Percentiles rank a stretch among this genome's conserved stretches.
These are phyloP conservation scores for Trichoderma brevicompactum DNA, from an alignment of 2,329 filamentous ascomycete species.

Conservation along the genomic window DNA sequence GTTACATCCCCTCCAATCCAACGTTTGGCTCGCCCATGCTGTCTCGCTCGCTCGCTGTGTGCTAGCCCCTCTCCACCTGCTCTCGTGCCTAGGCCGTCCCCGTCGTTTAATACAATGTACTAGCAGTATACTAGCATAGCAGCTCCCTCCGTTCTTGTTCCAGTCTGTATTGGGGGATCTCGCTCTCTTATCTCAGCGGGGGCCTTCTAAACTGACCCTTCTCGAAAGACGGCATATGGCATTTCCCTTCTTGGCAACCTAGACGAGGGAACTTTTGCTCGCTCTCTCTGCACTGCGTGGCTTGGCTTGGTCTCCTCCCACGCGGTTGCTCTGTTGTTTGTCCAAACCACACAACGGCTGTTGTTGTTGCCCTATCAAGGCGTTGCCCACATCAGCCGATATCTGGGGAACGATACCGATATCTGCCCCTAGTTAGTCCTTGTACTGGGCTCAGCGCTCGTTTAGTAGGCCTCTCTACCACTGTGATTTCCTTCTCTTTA, in stretches of 20 bases:
- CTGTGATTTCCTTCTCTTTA: conserved; percentile 27
- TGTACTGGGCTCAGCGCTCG: conserved; percentile 25
- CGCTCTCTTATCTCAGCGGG: conserved; percentile 32
- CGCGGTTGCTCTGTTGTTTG: conserved; percentile 25
- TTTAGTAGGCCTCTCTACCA: conserved; percentile 22
- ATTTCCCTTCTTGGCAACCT: conserved; percentile 45
- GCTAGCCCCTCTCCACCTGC: conserved; percentile 27
- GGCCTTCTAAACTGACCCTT: conserved; percentile 23
- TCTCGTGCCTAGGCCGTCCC: conserved; percentile 28
- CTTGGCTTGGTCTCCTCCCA: conserved; percentile 38
- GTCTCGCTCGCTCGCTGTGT: conserved; percentile 28
- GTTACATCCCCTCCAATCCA: conserved; percentile 33
- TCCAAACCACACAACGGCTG: conserved; percentile 19
- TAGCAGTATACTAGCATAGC: conserved; percentile 19
- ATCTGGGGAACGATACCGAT: conserved; percentile 33
- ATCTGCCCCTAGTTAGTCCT: conserved; percentile 28
- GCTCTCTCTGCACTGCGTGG: conserved; percentile 41
- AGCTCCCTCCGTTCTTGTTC: neutral
- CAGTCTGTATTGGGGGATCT: conserved; percentile 25
- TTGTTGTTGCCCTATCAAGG: conserved; percentile 32
- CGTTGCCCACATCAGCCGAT: conserved; percentile 33
- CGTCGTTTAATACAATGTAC: conserved; percentile 21
- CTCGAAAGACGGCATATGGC: conserved; percentile 37
- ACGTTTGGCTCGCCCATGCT: conserved; percentile 24
- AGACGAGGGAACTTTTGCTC: conserved; percentile 49